A percentile compares a stretch with the other conserved stretches of the same genome.
These are phyloP conservation scores for Aquanectria penicillioides DNA, from an alignment of 2,329 filamentous ascomycete species.

Conservation along the genomic window DNA sequence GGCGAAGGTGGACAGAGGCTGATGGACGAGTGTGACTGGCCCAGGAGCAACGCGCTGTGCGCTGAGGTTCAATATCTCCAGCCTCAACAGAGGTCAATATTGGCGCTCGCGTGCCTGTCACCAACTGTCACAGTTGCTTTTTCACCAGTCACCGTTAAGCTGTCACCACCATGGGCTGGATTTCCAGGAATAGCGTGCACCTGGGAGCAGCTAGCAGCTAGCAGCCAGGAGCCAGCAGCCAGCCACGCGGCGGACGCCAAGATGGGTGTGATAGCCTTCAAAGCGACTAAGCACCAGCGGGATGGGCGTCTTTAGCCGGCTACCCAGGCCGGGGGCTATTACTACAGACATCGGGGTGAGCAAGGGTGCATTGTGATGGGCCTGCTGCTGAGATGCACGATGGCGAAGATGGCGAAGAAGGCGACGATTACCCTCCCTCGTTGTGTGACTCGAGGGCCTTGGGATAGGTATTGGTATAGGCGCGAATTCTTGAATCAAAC, in stretches of 20 bases:
- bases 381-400: background rate
- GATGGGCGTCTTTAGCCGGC: constrained; percentile 17
- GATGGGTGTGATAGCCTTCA: constrained; percentile 4
- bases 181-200: constrained; percentile 15
- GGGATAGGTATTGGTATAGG: constrained; percentile 2
- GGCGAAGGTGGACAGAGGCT: too few relatives aligned
- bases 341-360: background rate
- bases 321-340: background rate
- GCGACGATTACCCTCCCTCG: too few relatives aligned
- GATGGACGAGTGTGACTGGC: constrained; percentile 18
- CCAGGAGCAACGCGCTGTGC: constrained; percentile 3
- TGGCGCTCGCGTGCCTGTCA: constrained; percentile 10
- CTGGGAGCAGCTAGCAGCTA: background rate
- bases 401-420: too few relatives aligned
- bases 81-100: constrained; percentile 24
- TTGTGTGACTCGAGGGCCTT: too few relatives aligned
- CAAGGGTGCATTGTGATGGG: constrained; percentile 8
- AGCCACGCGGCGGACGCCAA: background rate
- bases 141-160: constrained; percentile 7
- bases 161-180: background rate
- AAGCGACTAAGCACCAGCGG: constrained; percentile 18
- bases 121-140: background rate
- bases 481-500: too few relatives aligned
- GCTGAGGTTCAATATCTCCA: constrained; percentile 10
- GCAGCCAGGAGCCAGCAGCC: constrained; percentile 6